phyloP scores from a whole-genome alignment of 345 rosid genomes.

The Pugionium dolabratum region DNA sequence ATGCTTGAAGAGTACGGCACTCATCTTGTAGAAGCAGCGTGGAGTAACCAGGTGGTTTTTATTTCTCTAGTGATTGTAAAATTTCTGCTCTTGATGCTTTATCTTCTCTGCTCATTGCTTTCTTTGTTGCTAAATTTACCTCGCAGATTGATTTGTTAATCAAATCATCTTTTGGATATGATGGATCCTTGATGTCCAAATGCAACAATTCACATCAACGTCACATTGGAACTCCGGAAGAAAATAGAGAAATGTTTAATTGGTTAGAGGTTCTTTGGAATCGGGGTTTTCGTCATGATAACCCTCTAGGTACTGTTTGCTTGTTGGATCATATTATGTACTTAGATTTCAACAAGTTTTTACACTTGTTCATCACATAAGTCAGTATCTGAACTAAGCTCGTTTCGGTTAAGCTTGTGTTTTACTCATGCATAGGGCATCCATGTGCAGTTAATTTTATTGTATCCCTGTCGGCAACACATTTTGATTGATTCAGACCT shows the following conservation, averaged over 20 bases:
- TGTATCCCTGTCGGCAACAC: slow-evolving; percentile 13
- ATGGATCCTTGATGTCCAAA: slow-evolving; percentile 48
- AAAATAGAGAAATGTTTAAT: slow-evolving; percentile 52
- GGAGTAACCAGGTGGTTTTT: slow-evolving; percentile 79
- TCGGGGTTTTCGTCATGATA: slow-evolving; percentile 79
- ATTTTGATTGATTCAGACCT: slow-evolving; percentile 8
- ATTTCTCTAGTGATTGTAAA: slow-evolving; percentile 12
- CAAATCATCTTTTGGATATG: slow-evolving; percentile 54
- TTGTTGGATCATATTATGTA: slow-evolving; percentile 26
- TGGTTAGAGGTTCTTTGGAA: slow-evolving; percentile 91
- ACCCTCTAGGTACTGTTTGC: slow-evolving; percentile 75
- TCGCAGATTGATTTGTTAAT: slow-evolving; percentile 72
- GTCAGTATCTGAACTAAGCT: not conserved
- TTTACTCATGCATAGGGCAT: slow-evolving; percentile 16
- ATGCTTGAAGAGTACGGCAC: slow-evolving; percentile 98
- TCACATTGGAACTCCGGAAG: slow-evolving; percentile 41
- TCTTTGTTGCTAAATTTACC: slow-evolving; percentile 27
- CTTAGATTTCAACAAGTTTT: slow-evolving; percentile 1
- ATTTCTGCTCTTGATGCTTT: slow-evolving; percentile 22
- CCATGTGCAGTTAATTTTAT: too few species aligned
- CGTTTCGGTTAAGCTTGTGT: not conserved
- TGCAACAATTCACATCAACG: slow-evolving; percentile 39
- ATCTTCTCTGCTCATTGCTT: slow-evolving; percentile 32
- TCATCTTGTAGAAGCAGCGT: slow-evolving; percentile 94
- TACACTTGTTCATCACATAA: slow-evolving; percentile 1